Evolutionary conservation across 495 filamentous ascomycete genomes (phyloP), one percentile per base, ranked within the genome.

Genomic region (Patellaria atrata): DNA sequence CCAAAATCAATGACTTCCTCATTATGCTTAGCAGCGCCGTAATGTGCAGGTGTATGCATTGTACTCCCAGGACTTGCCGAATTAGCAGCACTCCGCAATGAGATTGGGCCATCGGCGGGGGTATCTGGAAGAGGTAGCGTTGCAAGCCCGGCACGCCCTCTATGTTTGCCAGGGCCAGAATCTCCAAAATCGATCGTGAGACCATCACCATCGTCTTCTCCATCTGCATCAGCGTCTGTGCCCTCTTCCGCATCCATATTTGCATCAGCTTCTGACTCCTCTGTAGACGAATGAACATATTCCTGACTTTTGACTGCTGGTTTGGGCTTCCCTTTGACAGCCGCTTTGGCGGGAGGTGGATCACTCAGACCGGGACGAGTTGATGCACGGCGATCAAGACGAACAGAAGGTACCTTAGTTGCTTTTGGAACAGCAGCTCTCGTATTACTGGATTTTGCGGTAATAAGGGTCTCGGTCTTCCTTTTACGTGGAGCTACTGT

Each of bases 231-330:
- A 10, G 19, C 54, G 8, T 58, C 32, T 18, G 11, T 52, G 6
- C 58, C 22, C 18, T 27, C 53, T 5, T 60, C 50, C 19, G 23
- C 41, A 12, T 41, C 45, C 9, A 54, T 55, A 8, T 56, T 51
- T 22, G 43, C 42, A 37, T 33, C 28, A 2, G 14, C 28, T 11
- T 31, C 28, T 10, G 32, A 34, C 10, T 44, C 36, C 22, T 43
- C 35, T n/a, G n/a, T n/a, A 16, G 35, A 39, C 16, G 40, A 43
- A 27, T 47, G 35, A 5, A 51, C 30, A 15, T 44, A 27, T 35
- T 46, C 43, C 12, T 39, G 34, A 29, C 34, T 40, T 34, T 50
- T 50, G 35, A 38, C 22, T 3, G 27, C 18, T 18, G 40, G n/a
- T 34, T 44, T 37, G 4, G 20, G 4, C 9, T 34, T 13, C 16